A percentile compares a stretch with the other conserved stretches of the same genome.
phyloP scores from a whole-genome alignment of 1,284 basidiomycete genomes.

The Rhodotorula mucilaginosa region DNA sequence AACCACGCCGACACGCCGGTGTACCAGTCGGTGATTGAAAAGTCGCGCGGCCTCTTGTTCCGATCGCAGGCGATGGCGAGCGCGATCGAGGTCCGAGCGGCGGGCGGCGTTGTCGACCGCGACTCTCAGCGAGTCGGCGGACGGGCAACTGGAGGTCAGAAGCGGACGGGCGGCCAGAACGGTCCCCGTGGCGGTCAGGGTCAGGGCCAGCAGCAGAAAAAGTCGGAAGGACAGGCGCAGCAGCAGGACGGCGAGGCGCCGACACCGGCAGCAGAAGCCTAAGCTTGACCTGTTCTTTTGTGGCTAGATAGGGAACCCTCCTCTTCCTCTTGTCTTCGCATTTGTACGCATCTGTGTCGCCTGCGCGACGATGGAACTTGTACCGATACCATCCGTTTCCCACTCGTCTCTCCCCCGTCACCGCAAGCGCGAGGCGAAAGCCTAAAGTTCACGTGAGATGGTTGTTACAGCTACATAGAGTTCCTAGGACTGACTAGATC shows the following conservation, averaged over 20 bases:
- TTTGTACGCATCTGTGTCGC: constrained; percentile 35
- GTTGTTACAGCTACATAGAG: background rate
- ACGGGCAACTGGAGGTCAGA: constrained; percentile 7
- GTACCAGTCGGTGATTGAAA: constrained; percentile 94
- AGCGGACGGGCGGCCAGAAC: constrained; percentile 1
- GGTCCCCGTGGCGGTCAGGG: constrained; percentile 10
- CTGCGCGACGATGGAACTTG: background rate
- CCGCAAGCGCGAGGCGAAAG: too few relatives aligned
- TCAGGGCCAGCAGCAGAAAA: constrained; percentile 6
- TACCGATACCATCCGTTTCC: background rate
- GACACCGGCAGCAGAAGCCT: background rate
- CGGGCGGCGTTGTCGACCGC: constrained; percentile 33
- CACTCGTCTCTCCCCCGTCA: background rate
- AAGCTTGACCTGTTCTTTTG: background rate
- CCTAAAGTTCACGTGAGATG: background rate
- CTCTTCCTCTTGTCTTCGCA: constrained; percentile 6
- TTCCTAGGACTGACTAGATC: background rate
- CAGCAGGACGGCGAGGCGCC: background rate
- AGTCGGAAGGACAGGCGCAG: constrained; percentile 4
- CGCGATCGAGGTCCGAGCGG: constrained; percentile 64
- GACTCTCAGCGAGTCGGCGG: constrained; percentile 18
- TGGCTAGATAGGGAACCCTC: background rate
- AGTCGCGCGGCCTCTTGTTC: constrained; percentile 86
- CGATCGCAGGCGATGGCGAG: constrained; percentile 85
- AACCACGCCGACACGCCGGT: constrained; percentile 83